Evolutionary conservation across 495 filamentous ascomycete genomes (phyloP), one percentile per base, ranked within the genome.

Genomic region (Podospora pseudocomata): DNA sequence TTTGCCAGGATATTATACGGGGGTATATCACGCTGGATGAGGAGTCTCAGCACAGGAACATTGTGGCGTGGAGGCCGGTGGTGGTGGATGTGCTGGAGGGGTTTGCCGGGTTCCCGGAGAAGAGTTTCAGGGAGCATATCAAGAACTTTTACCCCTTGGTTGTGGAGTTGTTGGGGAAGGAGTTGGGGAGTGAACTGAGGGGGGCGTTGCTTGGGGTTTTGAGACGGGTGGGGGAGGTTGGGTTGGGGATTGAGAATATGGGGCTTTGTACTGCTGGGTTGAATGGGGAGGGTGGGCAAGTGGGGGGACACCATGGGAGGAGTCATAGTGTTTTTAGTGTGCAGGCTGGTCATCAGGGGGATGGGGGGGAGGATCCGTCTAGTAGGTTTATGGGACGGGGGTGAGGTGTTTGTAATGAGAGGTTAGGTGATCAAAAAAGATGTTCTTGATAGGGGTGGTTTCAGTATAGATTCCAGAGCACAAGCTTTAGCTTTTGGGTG

Each of bases 1-100:
- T 99, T 15, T 97, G 95, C 78, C 90, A 88, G 65, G 96, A 98
- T 72, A 96, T 99, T 72, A 89, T 99, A 71, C 84, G 87, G 32
- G 89, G 87, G 26, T 99, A 94, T 71, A 86, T 91, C 16, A 83
- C 83, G 9, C 87, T 99, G 4, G 95, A 97, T 65, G 94, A 97
- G 76, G 94, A 97, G 68, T 92, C 90, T 34, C 95, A 99, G 77
- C 92, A 97, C 72, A 87, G 95, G 32, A 99, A 99, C 73, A 95
- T 99, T 65, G 86, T 93, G 4, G 96, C 96, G 15, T 99, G 95
- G 95, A 84, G 95, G 44, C 95, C 95, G 0, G 96, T 98, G 1
- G 95, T 99, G 3, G 93, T 99, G 7, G 95, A 97, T 75, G 95
- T 99, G n/a, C 82, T 99, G 39, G 94, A 99, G 70, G 94, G 96